Conservation (phyloP, 2,329 filamentous ascomycete genomes). For the Alternaria infectoria region DNA sequence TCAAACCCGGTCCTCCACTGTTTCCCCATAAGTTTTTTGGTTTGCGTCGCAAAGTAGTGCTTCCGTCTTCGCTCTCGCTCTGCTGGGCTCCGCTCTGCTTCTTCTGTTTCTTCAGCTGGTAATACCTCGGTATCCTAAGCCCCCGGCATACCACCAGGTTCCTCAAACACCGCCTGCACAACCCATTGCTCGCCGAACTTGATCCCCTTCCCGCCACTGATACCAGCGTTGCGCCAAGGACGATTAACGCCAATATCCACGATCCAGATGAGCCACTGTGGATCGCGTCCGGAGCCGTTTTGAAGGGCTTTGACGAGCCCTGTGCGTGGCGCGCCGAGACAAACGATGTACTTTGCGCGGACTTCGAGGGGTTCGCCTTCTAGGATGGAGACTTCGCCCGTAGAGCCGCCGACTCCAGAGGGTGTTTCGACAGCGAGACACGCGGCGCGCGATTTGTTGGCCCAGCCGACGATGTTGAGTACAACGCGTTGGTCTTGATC, state of each 20-base stretch:
- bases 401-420: conserved; percentile 82
- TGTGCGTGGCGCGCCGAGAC: conserved; percentile 84
- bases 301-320: conserved; percentile 81
- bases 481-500: conserved; percentile 82
- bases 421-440: conserved; percentile 90
- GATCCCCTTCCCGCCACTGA: conserved; percentile 80
- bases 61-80: background rate
- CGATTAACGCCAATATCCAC: conserved; percentile 86
- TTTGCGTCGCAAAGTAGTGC: background rate
- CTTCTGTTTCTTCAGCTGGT: background rate
- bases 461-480: conserved; percentile 91
- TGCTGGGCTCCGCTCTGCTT: background rate
- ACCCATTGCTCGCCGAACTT: conserved; percentile 91
- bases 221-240: conserved; percentile 84
- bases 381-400: conserved; percentile 62
- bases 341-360: conserved; percentile 80
- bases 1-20: background rate
- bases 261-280: conserved; percentile 78
- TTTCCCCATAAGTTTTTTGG: background rate
- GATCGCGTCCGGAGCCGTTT: conserved; percentile 59
- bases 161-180: conserved; percentile 65
- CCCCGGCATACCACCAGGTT: conserved; percentile 7
- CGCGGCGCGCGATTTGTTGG: conserved; percentile 82
- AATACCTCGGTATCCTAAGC: conserved; percentile 7
- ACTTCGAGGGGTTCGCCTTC: conserved; percentile 83